Evolutionary conservation across 805 yeast genomes (phyloP).

Genomic region (Nakazawaea laoshanensis): DNA sequence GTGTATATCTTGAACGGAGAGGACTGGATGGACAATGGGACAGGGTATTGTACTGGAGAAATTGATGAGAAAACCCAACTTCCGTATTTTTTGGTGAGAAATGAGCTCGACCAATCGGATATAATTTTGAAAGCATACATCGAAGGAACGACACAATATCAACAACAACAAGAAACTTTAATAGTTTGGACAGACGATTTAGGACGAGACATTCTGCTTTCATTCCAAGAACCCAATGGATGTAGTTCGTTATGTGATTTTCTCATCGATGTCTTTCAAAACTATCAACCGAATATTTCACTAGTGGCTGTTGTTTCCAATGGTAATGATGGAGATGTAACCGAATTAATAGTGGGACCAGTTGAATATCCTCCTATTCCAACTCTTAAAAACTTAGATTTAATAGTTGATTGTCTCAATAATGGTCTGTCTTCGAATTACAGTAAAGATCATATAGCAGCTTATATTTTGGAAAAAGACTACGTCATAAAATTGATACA

Average conservation of each 20-base stretch:
- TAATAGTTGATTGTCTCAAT: conserved; percentile 46
- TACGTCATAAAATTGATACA: conserved; percentile 45
- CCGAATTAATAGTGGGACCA: conserved; percentile 79
- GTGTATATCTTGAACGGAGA: conserved; percentile 79
- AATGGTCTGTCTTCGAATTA: conserved; percentile 55
- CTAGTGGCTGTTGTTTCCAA: conserved; percentile 58
- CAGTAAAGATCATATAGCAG: conserved; percentile 52
- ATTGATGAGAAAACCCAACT: conserved; percentile 23
- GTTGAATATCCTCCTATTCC: conserved; percentile 59
- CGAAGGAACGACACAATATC: conserved; percentile 76
- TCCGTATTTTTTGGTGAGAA: conserved; percentile 64
- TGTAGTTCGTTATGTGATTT: conserved; percentile 81
- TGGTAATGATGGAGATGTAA: conserved; percentile 38
- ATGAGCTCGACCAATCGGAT: conserved; percentile 55
- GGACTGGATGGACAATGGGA: conserved; percentile 87
- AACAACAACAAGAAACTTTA: conserved; percentile 88
- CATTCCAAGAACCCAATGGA: conserved; percentile 88
- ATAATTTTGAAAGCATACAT: conserved; percentile 55
- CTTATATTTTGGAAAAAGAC: conserved; percentile 42
- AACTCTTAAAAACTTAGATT: conserved; percentile 38
- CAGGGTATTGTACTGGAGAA: conserved; percentile 83
- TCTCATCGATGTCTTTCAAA: conserved; percentile 58
- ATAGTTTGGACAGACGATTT: conserved; percentile 86
- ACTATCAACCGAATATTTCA: conserved; percentile 55
- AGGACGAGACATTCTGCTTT: conserved; percentile 73